These are phyloP conservation scores for Pisolithus orientalis DNA, from an alignment of 768 basidiomycete species.

Conservation along the genomic window DNA sequence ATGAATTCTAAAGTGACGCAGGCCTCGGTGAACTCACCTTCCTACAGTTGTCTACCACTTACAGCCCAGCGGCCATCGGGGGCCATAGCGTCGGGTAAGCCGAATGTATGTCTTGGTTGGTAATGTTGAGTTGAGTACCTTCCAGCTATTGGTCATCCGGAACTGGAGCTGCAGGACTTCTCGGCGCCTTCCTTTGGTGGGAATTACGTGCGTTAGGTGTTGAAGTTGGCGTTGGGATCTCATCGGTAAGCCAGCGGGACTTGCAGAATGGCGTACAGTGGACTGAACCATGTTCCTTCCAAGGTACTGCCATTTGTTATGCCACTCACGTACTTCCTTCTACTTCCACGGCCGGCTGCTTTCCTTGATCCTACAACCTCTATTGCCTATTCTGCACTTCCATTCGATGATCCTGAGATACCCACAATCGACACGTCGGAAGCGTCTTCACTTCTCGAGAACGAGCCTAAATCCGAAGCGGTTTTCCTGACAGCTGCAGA, in stretches of 20 bases:
- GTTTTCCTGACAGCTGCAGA: constrained; percentile 59
- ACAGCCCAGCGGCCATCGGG: constrained; percentile 58
- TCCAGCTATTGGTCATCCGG: constrained; percentile 86
- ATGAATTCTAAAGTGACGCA: constrained; percentile 22
- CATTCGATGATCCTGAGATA: constrained; percentile 24
- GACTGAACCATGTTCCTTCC: not conserved
- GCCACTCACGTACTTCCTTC: constrained; percentile 67
- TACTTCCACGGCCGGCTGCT: constrained; percentile 58
- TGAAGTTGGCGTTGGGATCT: constrained; percentile 72
- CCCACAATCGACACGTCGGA: constrained; percentile 19
- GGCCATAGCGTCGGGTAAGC: constrained; percentile 78
- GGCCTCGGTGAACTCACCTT: constrained; percentile 94
- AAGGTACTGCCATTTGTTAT: constrained; percentile 82
- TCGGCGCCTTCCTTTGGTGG: constrained; percentile 95
- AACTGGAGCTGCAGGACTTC: constrained; percentile 90
- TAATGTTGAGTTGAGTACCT: not conserved
- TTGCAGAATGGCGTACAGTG: not conserved
- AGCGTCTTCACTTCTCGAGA: constrained; percentile 21
- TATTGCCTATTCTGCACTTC: constrained; percentile 32
- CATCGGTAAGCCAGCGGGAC: constrained; percentile 49
- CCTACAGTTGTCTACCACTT: constrained; percentile 86
- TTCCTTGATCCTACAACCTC: constrained; percentile 41
- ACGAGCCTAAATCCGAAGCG: constrained; percentile 32
- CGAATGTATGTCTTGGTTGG: not conserved
- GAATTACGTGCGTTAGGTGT: constrained; percentile 82